Evolutionary conservation across 352 stramenopile species (phyloP).

Genomic region (Pythium phragmitis): DNA sequence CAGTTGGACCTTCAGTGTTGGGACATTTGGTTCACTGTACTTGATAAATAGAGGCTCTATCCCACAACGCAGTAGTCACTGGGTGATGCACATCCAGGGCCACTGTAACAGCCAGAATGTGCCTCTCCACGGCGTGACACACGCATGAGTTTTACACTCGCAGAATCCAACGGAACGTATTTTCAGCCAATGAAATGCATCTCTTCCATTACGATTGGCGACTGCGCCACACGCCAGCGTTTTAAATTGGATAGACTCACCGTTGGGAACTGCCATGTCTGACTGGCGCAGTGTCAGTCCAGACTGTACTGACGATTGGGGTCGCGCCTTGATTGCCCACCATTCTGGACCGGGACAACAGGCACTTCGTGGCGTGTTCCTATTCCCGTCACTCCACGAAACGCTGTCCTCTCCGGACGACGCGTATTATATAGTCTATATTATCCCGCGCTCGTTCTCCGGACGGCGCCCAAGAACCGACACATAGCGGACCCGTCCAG

Average conservation of each 20-base stretch:
- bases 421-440: background rate
- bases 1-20: background rate
- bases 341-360: background rate
- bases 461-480: background rate
- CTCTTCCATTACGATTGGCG: background rate
- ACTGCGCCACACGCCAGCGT: background rate
- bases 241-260: background rate
- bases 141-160: background rate
- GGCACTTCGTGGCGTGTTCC: background rate
- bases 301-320: too few species aligned
- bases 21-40: background rate
- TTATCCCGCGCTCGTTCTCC: background rate
- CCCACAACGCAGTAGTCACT: too few species aligned
- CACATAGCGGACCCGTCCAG: background rate
- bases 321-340: too few species aligned
- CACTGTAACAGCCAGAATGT: background rate
- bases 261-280: background rate
- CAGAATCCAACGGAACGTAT: background rate
- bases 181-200: background rate
- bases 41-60: too few species aligned
- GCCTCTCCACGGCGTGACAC: background rate
- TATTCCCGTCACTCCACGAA: background rate
- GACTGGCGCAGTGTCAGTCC: too few species aligned
- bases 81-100: too few species aligned
- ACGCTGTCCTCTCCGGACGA: constrained; percentile 6